Evolutionary conservation across 2,329 filamentous ascomycete genomes (phyloP), one percentile per base, ranked within the genome.

Genomic region (Paramyrothecium roridum): DNA sequence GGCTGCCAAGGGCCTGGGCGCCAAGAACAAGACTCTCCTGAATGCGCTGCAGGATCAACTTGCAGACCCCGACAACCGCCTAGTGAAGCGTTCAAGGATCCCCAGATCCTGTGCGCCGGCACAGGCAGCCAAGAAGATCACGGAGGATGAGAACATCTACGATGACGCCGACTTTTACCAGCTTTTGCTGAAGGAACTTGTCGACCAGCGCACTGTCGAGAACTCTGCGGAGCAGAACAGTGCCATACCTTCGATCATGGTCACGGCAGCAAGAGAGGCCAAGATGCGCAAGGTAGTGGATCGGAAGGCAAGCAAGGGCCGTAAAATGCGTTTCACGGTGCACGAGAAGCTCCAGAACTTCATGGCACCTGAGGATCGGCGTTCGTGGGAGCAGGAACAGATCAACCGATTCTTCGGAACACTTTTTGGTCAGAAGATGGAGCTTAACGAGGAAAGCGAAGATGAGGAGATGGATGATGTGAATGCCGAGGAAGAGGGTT

Each of bases 281-380:
- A 96, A 93, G 78, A 82, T 88, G 56, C 89, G 89, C 73, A 89
- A 90, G 68, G 83, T 87, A 30, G 90, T 98, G 4, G 95, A 99
- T 70, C 93, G 93, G 20, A 95, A 93, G 70, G 95, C 95, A 1
- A 96, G 91, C 70, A 98, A 98, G 74, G 95, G 95, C 7, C 81
- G 95, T 51, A 97, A 97, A 77, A 84, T 99, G 81, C 83, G 91
- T 43, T 99, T 93, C 73, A 95, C 90, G 17, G 91, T 97, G 48
- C 93, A 98, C 68, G 93, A 98, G 77, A 98, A 98, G 78, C 73
- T 99, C 67, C 91, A 96, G 76, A 97, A 97, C 72, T 98, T 98
- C 68, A 97, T 97, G 92, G 93, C 93, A 12, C 87, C 92, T 0
- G 91, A 97, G 70, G 90, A 96, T 69, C 80, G 90, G 53, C 81